Evolutionary conservation across 306 rosid genomes (phyloP), one percentile per base, ranked within the genome.

Genomic region (Astragalus glycyphyllos): DNA sequence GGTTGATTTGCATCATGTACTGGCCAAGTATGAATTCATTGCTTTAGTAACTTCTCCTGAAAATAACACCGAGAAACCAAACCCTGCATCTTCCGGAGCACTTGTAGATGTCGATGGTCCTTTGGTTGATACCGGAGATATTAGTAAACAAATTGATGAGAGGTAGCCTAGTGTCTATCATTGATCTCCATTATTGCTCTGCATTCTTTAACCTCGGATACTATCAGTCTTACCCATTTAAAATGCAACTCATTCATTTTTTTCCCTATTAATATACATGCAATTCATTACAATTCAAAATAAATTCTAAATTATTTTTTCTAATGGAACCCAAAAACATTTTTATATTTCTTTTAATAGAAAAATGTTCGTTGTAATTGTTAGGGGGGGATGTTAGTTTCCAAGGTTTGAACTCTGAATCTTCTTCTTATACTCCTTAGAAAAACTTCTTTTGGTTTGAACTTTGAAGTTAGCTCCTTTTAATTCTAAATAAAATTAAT

Each of bases 1-100:
- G 84, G 99, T 91, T 84, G 99, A 95, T 74, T 81, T 95, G 84
- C 97, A 95, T 79, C 92, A 96, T 53, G 79, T 95, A 55, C 84
- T 95, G 71, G 87, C 91, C 72, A 95, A 83, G 85, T 96, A 91
- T 61, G 99, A 95, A 86, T 84, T 91, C 69, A 79, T 95, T 84
- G 87, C 96, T 77, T 91, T 96, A 3, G 96, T 87, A 78, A 71
- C 81, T 41, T 55, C 92, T 75, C 56, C 79, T 76, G 77, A 73
- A 80, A 77, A 74, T 37, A 69, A 58, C 65, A 47, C 75, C 1
- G 91, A 84, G 69, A 87, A 89, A 75, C 69, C 71, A 2, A 89
- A 87, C 79, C 61, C 88, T 55, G 83, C 62, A 76, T 77, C 90
- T 77, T 35, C 83, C 17, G 63, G 83, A 72, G 78, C 81, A 56